These are phyloP conservation scores for Pezicula rhizophila DNA, from an alignment of 2,329 filamentous ascomycete species.

Conservation along the genomic window DNA sequence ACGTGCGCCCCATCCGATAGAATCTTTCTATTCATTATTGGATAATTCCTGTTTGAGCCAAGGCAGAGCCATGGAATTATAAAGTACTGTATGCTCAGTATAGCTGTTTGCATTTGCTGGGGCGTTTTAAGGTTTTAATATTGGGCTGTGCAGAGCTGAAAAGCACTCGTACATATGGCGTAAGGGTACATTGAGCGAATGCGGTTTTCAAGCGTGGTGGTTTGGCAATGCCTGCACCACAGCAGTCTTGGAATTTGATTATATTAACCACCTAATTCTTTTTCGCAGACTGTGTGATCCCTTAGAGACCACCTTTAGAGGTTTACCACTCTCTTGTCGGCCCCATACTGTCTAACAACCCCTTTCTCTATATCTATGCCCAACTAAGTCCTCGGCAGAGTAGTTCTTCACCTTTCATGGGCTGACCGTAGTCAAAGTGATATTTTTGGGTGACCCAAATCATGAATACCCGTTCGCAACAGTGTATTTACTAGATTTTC, in stretches of 20 bases:
- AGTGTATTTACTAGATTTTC: neutral
- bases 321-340: too few species aligned
- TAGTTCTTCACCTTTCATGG: neutral
- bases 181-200: neutral
- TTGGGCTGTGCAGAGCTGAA: neutral
- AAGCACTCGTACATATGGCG: neutral
- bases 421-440: too few species aligned
- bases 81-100: neutral
- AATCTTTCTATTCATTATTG: neutral
- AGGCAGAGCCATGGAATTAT: neutral
- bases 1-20: neutral
- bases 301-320: too few species aligned
- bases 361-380: too few species aligned
- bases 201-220: neutral
- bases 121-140: neutral
- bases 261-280: neutral
- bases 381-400: too few species aligned
- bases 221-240: neutral
- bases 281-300: neutral
- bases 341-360: too few species aligned
- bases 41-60: neutral
- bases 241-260: neutral
- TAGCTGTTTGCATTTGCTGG: neutral
- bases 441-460: neutral
- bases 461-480: neutral